phyloP scores from a whole-genome alignment of 805 yeast genomes.

The Ogataea paraovalis region DNA sequence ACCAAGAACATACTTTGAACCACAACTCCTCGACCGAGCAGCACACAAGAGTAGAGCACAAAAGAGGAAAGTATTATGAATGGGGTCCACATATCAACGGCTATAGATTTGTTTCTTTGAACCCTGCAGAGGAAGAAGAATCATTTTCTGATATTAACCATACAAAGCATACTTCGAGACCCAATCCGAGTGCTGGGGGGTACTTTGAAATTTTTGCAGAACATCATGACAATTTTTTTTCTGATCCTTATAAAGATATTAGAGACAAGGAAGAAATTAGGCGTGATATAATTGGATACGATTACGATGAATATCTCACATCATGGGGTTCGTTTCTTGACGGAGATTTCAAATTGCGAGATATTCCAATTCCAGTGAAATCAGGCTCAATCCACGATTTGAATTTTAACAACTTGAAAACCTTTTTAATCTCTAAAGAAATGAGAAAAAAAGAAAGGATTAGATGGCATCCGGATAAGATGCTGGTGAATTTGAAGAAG shows the following conservation, averaged over 20 bases:
- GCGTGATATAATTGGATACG: not conserved
- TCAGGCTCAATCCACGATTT: conserved; percentile 14
- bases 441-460: conserved; percentile 47
- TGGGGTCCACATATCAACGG: conserved; percentile 40
- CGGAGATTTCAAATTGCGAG: conserved; percentile 1
- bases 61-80: conserved; percentile 16
- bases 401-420: conserved; percentile 5
- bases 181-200: conserved; percentile 9
- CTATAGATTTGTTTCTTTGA: conserved; percentile 38
- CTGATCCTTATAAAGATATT: not conserved
- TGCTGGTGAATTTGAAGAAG: conserved; percentile 30
- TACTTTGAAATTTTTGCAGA: conserved; percentile 7
- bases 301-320: conserved; percentile 21
- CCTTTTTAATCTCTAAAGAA: conserved; percentile 15
- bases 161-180: conserved; percentile 12
- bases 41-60: too few species aligned
- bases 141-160: conserved; percentile 6
- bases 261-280: not conserved
- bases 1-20: too few species aligned
- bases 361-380: conserved; percentile 20
- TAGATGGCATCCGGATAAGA: conserved; percentile 71
- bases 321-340: conserved; percentile 25
- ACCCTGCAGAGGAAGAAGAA: conserved; percentile 10
- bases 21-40: too few species aligned
- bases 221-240: not conserved